These are phyloP conservation scores for Isabelozyma pseudorhagii DNA, from an alignment of 805 yeast genomes.

Conservation along the genomic window DNA sequence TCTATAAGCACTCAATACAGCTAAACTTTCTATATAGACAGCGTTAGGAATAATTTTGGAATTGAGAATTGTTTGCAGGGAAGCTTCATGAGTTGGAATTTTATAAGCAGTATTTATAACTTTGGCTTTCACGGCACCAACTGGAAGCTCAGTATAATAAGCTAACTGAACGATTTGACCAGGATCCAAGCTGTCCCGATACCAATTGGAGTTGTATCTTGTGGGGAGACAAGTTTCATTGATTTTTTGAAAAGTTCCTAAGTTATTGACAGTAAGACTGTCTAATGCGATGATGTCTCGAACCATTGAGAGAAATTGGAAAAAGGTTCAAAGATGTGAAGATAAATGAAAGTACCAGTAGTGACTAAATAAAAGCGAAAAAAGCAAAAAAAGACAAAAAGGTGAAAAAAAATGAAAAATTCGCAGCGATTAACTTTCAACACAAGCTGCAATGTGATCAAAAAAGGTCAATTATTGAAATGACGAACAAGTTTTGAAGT, in stretches of 20 bases:
- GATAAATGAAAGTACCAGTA: too few relatives aligned
- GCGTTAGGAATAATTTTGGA: slow-evolving; percentile 43
- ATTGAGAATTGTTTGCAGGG: slow-evolving; percentile 15
- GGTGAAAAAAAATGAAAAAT: too few relatives aligned
- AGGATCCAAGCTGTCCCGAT: slow-evolving; percentile 41
- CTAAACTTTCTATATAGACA: slow-evolving; percentile 63
- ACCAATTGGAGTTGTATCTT: slow-evolving; percentile 50
- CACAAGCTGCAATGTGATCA: too few relatives aligned
- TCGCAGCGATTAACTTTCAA: too few relatives aligned
- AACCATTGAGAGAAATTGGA: slow-evolving; percentile 15
- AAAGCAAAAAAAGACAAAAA: too few relatives aligned
- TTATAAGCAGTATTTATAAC: slow-evolving; percentile 42
- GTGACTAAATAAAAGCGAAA: too few relatives aligned
- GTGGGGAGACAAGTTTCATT: slow-evolving; percentile 52
- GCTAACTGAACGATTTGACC: slow-evolving; percentile 58
- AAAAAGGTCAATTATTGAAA: too few relatives aligned
- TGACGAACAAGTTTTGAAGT: too few relatives aligned
- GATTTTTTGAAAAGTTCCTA: slow-evolving; percentile 57
- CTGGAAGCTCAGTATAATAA: slow-evolving; percentile 73
- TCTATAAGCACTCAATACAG: slow-evolving; percentile 65
- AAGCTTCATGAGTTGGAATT: slow-evolving; percentile 23
- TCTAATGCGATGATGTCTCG: slow-evolving; percentile 52
- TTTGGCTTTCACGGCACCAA: slow-evolving; percentile 68
- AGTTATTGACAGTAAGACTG: slow-evolving; percentile 57
- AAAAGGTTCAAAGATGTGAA: background rate